Evolutionary conservation across 1,139 yeast genomes (phyloP), one percentile per base, ranked within the genome.

Genomic region (Zygoascus meyerae): DNA sequence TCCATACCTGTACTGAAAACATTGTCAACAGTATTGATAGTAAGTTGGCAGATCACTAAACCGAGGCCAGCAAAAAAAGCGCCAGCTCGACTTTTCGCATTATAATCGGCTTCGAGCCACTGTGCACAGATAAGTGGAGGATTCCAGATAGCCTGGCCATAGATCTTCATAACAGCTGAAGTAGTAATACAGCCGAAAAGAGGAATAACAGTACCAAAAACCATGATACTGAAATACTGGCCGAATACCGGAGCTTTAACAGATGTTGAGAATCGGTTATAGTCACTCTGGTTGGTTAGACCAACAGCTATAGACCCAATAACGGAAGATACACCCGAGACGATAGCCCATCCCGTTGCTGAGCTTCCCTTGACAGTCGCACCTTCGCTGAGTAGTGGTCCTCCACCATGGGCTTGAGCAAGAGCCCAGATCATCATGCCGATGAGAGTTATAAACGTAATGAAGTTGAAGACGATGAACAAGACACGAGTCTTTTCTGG

Each of bases 1-100:
- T 75, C 79, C 67, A 73, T 73, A 39, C 79, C 79, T 48, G 74
- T 73, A 3, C 79, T 73, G 48, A 73, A 67, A 12, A 75, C 77
- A 57, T 75, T 73, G 47, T 72, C 75, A 40, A 75, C 68, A 15
- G 70, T 67, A 40, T 75, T 75, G 46, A 74, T 69, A 45, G 74
- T 71, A 15, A 75, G 59, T 53, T 73, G 77, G 7, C 77, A 74
- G 38, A 71, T 54, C 17, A 68, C 62, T 57, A 75, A 73, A 3
- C 74, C 66, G 11, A 72, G 55, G 28, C 74, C 70, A 49, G 71
- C 67, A 53, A 75, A 73, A 53, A 72, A 73, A 2, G 72, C 66
- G 29, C 73, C 79, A 2, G 55, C 55, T 18, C 55, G 35, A 14
- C 45, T 40, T 3, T 42, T 45, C 12, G 49, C 35, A 6, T 44